These are phyloP conservation scores for Anaeromyces robustus DNA, from an alignment of 192 early-diverging fungal genomes.

Conservation along the genomic window DNA sequence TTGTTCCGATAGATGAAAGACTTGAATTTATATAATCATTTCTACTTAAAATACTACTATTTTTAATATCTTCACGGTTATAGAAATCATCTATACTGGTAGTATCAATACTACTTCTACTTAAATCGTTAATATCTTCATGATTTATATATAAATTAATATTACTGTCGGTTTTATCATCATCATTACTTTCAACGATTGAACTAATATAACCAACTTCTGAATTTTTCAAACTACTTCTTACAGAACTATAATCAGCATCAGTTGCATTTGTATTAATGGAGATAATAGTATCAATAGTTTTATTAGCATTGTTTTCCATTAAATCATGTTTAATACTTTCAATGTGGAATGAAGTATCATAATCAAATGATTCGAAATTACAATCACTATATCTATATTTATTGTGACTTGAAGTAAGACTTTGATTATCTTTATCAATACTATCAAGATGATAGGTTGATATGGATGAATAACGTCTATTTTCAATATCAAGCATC, in stretches of 20 bases:
- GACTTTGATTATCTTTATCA: neutral
- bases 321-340: neutral
- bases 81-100: too few relatives aligned
- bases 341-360: neutral
- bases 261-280: neutral
- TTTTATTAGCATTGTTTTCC: neutral
- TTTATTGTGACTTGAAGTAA: neutral
- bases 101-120: too few relatives aligned
- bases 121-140: neutral
- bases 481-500: neutral
- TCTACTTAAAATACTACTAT: neutral
- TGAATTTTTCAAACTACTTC: neutral
- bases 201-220: neutral
- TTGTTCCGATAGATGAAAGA: neutral
- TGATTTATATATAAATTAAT: neutral
- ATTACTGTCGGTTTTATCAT: neutral
- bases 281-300: neutral
- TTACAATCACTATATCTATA: neutral
- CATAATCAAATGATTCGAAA: neutral
- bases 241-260: neutral
- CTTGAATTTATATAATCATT: neutral
- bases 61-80: too few relatives aligned
- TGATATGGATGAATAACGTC: neutral
- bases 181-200: neutral
- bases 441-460: neutral